Base-by-base conservation (phyloP, 2,329 filamentous ascomycete species). In the Fusarium beomiforme region DNA sequence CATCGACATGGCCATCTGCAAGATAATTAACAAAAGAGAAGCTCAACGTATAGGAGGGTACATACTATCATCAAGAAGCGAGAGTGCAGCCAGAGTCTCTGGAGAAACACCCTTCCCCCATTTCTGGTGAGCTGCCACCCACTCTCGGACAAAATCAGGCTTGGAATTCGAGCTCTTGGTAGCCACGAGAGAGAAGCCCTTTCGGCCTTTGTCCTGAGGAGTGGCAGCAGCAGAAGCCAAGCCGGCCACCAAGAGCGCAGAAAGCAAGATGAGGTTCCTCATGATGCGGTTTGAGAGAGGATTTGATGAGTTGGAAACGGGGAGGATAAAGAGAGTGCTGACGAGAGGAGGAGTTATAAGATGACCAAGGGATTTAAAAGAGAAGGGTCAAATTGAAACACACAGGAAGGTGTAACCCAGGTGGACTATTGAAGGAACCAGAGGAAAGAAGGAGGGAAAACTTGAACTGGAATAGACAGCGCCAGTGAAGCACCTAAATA, bases 141-240 rank as follows among this genome's bases (percentile, higher is more conserved):
- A 81, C 41, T 81, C 80, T 21, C 72, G 72, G 16, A 78, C 67
- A 66, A 81, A 82, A 58, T 80, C 70, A 19, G 76, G 73, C 60
- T 75, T 74, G n/a, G 63, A 68, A 16, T 64, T 55, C 14, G 57
- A 58, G 5, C 66, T 73, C 39, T 74, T 72, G 47, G 46, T 58
- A 41, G 77, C 78, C 8, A 75, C 63, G 10, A 82, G 58, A 1
- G 78, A 79, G 56, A 82, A 82, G n/a, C 41, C 31, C n/a, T 62
- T 72, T 17, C 37, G 29, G 19, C 19, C 46, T 14, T 42, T 54
- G 6, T 16, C 36, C 11, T 54, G 43, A 42, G 77, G 71, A 11
- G 64, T 44, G 21, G 31, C 68, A 26, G 69, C 24, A n/a, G 72
- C 64, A n/a, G 64, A 36, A 8, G 58, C 55, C 9, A 75, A 34